These are phyloP conservation scores for Tillandsia fasciculata DNA, from an alignment of 176 grass and related monocot genomes.

Conservation along the genomic window DNA sequence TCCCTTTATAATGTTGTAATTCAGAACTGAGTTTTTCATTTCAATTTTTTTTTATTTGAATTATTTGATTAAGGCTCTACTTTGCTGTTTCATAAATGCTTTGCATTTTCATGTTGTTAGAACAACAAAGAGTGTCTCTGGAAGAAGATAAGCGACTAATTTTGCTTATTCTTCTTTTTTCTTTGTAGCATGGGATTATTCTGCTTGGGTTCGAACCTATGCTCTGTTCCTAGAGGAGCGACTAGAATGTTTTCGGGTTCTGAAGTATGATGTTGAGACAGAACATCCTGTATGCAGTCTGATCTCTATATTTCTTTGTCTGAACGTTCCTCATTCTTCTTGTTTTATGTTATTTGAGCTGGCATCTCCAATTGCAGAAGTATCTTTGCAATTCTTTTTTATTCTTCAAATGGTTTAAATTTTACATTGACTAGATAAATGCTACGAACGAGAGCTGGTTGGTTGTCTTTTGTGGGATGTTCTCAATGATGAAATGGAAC, in stretches of 20 bases:
- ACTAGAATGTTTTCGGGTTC: constrained; percentile 30
- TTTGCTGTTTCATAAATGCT: too few species aligned
- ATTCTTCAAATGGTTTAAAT: background rate
- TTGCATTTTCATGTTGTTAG: background rate
- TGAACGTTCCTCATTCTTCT: background rate
- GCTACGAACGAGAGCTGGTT: background rate
- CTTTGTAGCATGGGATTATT: constrained; percentile 36
- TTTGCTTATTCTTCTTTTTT: background rate
- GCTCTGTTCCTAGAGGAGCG: constrained; percentile 36
- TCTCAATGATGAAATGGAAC: background rate
- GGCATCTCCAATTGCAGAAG: background rate
- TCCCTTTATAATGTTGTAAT: background rate
- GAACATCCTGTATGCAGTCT: constrained; percentile 6
- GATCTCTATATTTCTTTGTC: constrained; percentile 4
- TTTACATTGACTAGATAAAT: background rate
- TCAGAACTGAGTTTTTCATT: too few species aligned
- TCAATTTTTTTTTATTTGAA: too few species aligned
- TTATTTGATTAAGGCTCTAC: background rate
- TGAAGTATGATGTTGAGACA: constrained; percentile 28
- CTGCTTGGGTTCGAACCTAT: constrained; percentile 44
- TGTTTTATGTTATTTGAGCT: background rate
- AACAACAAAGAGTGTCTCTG: background rate
- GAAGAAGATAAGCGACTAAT: background rate
- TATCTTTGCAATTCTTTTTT: background rate
- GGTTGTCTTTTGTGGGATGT: background rate